A percentile compares a stretch with the other conserved stretches of the same genome.
Conservation (phyloP, 2,329 filamentous ascomycete species). For the Monosporascus sp. region DNA sequence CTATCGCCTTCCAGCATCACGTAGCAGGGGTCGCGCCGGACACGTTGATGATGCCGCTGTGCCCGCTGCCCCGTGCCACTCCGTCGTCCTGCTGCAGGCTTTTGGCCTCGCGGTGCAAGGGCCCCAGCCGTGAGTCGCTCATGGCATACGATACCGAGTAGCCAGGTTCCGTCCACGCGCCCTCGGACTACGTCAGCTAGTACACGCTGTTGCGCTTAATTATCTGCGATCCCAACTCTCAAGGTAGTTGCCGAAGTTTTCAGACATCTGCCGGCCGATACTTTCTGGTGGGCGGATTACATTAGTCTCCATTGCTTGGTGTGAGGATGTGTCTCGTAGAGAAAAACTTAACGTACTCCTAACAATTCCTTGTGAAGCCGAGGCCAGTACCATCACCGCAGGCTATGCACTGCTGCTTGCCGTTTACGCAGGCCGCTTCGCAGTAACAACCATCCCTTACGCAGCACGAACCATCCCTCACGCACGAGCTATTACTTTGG, state of each 20-base stretch:
- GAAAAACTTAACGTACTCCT: too few relatives aligned
- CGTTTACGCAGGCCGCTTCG: too few relatives aligned
- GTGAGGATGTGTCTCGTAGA: too few relatives aligned
- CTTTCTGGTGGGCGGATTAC: too few relatives aligned
- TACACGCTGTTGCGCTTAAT: slow-evolving; percentile 35
- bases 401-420: too few relatives aligned
- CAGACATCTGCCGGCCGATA: slow-evolving; percentile 26
- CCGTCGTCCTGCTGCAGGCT: slow-evolving; percentile 32
- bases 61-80: slow-evolving; percentile 33
- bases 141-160: slow-evolving; percentile 40
- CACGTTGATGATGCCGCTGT: slow-evolving; percentile 35
- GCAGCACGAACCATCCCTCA: too few relatives aligned
- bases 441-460: too few relatives aligned
- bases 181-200: slow-evolving; percentile 41
- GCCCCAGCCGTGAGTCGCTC: slow-evolving; percentile 32
- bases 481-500: too few relatives aligned
- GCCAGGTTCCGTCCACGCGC: slow-evolving; percentile 40
- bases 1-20: too few relatives aligned
- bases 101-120: slow-evolving; percentile 33
- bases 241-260: slow-evolving; percentile 33
- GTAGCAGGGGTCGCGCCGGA: slow-evolving; percentile 16
- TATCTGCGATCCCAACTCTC: slow-evolving; percentile 31
- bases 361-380: too few relatives aligned
- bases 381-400: too few relatives aligned
- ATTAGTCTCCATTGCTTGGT: too few relatives aligned